Percentiles rank a stretch among this genome's conserved stretches.
phyloP scores from a whole-genome alignment of 2,329 filamentous ascomycete genomes.

The Calonectria multiphialidica region DNA sequence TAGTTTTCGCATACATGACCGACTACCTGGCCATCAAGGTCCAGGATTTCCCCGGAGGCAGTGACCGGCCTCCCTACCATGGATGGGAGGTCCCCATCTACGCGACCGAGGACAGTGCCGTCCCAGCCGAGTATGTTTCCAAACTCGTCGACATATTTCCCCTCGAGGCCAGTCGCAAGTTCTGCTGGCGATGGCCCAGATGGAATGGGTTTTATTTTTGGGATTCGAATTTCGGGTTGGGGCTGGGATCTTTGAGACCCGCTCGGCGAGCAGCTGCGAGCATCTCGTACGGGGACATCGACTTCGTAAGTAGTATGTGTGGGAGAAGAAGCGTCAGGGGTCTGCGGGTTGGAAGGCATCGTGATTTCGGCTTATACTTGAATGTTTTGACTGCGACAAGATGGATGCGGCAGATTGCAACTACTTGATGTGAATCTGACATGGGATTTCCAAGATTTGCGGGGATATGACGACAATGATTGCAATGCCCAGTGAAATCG shows the following conservation, averaged over 20 bases:
- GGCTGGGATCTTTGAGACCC: slow-evolving; percentile 16
- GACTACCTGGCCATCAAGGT: slow-evolving; percentile 82
- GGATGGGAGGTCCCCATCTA: slow-evolving; percentile 65
- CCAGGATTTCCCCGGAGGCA: slow-evolving; percentile 68
- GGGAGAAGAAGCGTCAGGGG: slow-evolving; percentile 34
- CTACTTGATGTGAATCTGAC: slow-evolving; percentile 32
- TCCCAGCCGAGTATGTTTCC: slow-evolving; percentile 65
- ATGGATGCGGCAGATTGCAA: slow-evolving; percentile 14
- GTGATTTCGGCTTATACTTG: neutral
- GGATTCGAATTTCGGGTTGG: slow-evolving; percentile 48
- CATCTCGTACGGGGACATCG: slow-evolving; percentile 36
- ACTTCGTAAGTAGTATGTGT: slow-evolving; percentile 43
- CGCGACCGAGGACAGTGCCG: slow-evolving; percentile 64
- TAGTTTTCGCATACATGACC: slow-evolving; percentile 77
- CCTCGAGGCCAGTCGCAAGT: slow-evolving; percentile 57
- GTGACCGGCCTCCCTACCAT: slow-evolving; percentile 64
- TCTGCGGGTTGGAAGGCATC: slow-evolving; percentile 22
- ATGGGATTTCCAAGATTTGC: slow-evolving; percentile 27
- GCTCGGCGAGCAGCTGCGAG: slow-evolving; percentile 18
- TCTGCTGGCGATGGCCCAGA: slow-evolving; percentile 47
- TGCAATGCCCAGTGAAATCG: neutral
- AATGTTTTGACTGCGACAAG: slow-evolving; percentile 8
- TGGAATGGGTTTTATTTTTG: slow-evolving; percentile 56
- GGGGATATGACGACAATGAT: slow-evolving; percentile 42
- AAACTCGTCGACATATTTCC: slow-evolving; percentile 64